Base-by-base conservation (phyloP, 2,329 filamentous ascomycete species). In the Parastagonospora nodorum region DNA sequence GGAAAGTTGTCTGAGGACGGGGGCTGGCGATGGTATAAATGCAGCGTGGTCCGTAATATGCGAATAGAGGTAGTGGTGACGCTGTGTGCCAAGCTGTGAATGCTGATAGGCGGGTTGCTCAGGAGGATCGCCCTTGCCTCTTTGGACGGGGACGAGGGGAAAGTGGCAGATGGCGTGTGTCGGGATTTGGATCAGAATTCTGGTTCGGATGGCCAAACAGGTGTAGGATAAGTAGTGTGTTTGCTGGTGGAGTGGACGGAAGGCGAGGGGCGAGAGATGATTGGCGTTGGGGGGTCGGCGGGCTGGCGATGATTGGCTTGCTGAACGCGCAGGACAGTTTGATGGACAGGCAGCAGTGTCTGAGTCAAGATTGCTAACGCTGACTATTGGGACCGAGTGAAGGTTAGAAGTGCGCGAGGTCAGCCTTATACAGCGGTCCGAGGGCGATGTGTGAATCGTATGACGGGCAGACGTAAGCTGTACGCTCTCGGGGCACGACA, bases 81-180 rank as follows among this genome's bases (percentile, higher is more conserved):
- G 54, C 50, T 45, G 65, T 62, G 60, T 63, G 60, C 63, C 62
- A 67, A 66, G 65, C 43, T 16, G 30, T 46, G 50, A n/a, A 35
- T 16, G 58, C 48, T 68, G 61, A 69, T 69, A 61, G 64, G 64
- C 49, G 40, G 45, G 48, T n/a, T 36, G 38, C 24, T 45, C 56
- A 47, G 48, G 51, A 53, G 35, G 35, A 37, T 48, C 51, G 46
- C 48, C 57, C 54, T 61, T 62, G 50, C 57, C 49, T 59, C 33
- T 44, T 39, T 39, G 31, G 43, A 48, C 47, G 39, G 50, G 53
- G 57, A 53, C 44, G 51, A 16, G 35, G 57, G 53, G 51, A 58
- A 48, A 39, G 57, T 31, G 48, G 41, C 29, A 10, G 39, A 5
- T 30, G 28, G 48, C 47, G 51, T 44, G 53, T 48, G 36, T 56